A percentile compares a stretch with the other conserved stretches of the same genome.
These are phyloP conservation scores for Coemansia sp. DNA, from an alignment of 192 early-diverging fungal genomes.

Conservation along the genomic window DNA sequence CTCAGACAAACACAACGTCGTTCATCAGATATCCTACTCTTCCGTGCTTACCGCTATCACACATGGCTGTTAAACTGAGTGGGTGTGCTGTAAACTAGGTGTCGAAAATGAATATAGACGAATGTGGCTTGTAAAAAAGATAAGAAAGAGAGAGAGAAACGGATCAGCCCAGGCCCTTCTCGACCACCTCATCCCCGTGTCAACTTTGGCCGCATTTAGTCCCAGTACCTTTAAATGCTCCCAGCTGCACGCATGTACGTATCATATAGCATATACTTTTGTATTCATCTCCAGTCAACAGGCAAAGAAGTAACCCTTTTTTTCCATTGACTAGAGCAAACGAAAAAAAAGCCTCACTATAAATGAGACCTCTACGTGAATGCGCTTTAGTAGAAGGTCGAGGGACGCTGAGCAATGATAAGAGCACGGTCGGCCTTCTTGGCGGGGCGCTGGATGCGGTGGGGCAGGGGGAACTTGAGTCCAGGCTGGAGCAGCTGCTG, in stretches of 20 bases:
- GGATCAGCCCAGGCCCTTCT: background rate
- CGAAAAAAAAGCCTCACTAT: background rate
- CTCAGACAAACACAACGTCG: background rate
- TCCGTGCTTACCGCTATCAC: conserved; percentile 1
- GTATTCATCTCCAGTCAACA: background rate
- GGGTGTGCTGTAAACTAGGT: background rate
- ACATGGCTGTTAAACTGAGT: background rate
- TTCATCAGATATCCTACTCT: background rate
- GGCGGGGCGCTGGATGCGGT: conserved; percentile 82
- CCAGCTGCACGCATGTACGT: background rate
- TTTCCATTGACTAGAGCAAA: background rate
- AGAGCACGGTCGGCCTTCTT: conserved; percentile 80
- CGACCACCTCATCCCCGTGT: background rate
- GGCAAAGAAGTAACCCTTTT: background rate
- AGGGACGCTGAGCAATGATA: conserved; percentile 90
- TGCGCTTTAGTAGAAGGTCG: conserved; percentile 68
- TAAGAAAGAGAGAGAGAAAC: background rate
- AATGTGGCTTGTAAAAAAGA: background rate
- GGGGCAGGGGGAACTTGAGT: conserved; percentile 98
- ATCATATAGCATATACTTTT: background rate
- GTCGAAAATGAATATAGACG: background rate
- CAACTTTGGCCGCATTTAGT: background rate
- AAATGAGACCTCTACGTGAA: too few relatives aligned
- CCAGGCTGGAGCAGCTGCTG: conserved; percentile 86
- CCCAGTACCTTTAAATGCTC: background rate